Percentiles rank a stretch among this genome's conserved stretches.
Conservation (phyloP, 257 asterid species). For the Fraxinus excelsior region DNA sequence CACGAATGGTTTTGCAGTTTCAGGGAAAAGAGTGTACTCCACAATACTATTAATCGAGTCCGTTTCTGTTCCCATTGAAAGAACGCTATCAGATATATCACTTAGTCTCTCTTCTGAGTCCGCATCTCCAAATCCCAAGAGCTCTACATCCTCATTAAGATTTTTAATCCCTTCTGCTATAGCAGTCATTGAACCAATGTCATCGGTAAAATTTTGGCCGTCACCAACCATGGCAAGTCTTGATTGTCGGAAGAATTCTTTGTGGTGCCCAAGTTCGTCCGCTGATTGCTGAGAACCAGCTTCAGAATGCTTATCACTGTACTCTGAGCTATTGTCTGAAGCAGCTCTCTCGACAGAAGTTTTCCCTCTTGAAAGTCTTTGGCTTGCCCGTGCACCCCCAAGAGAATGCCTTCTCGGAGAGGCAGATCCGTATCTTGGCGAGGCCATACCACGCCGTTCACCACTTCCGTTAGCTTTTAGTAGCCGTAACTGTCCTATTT, state of each 20-base stretch:
- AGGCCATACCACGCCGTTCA: slow-evolving; percentile 46
- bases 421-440: slow-evolving; percentile 54
- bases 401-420: slow-evolving; percentile 68
- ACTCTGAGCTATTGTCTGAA: slow-evolving; percentile 69
- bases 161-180: slow-evolving; percentile 38
- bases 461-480: slow-evolving; percentile 44
- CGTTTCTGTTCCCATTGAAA: slow-evolving; percentile 94
- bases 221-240: slow-evolving; percentile 59
- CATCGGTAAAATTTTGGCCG: slow-evolving; percentile 38
- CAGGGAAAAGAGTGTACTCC: slow-evolving; percentile 90
- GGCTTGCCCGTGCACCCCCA: slow-evolving; percentile 45
- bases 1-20: slow-evolving; percentile 50
- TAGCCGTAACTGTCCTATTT: slow-evolving; percentile 58
- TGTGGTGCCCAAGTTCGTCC: slow-evolving; percentile 78
- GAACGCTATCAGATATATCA: slow-evolving; percentile 94
- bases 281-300: slow-evolving; percentile 79
- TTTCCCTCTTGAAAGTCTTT: slow-evolving; percentile 14
- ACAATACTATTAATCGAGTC: slow-evolving; percentile 81
- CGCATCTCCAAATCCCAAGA: slow-evolving; percentile 73
- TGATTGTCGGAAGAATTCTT: slow-evolving; percentile 74
- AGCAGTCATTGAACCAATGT: slow-evolving; percentile 36
- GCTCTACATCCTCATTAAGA: slow-evolving; percentile 60
- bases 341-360: not conserved
- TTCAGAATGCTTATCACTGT: slow-evolving; percentile 86
- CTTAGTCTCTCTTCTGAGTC: slow-evolving; percentile 92